Base-by-base conservation (phyloP, 305 asterid species). In the Ilex paraguariensis region DNA sequence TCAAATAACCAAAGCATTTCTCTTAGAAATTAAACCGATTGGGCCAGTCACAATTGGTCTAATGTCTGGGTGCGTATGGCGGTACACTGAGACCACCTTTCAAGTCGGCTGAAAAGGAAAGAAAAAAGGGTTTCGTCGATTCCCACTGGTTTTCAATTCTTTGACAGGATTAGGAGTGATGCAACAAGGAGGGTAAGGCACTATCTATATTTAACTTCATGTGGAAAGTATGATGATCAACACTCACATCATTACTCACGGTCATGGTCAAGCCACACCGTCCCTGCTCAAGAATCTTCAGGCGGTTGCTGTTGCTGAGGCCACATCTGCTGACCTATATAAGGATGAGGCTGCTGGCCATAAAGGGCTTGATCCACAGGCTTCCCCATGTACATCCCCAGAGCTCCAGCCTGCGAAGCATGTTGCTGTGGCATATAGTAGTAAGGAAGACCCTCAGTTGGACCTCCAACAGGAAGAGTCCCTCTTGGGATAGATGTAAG, bases 401-500 rank as follows among this genome's bases (percentile, higher is more conserved):
- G 75, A 67, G 91, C 71, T 17, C 90, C 94, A 56, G 82, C 82
- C 4, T 72, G 88, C 1, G 90, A 84, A 46, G 78, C 82, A 56
- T 85, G 42, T 69, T 78, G 95, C 3, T 84, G 79, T 59, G 76
- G 85, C 95, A 88, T 83, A 67, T 84, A 84, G 61, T 91, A 91
- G 77, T 86, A 91, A 42, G 96, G 98, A 50, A 88, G 79, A 51
- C 91, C 89, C 64, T 88, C 98, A 13, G 85, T 69, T 11, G 95
- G 87, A 31, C 85, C 87, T 66, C 95, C 96, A 55, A 84, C 96
- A 3, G 95, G 88, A 64, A 83, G 76, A 8, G 81, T 70, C 16
- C 95, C 96, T 78, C 98, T 65, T 2, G 98, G 95, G 65, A 88
- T 87, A n/a, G 98, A 79, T 3, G 97, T 13, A 59, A 88, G 91